Evolutionary conservation across 148 eudicot genomes (phyloP).

Genomic region (Rhododendron mucronatum): DNA sequence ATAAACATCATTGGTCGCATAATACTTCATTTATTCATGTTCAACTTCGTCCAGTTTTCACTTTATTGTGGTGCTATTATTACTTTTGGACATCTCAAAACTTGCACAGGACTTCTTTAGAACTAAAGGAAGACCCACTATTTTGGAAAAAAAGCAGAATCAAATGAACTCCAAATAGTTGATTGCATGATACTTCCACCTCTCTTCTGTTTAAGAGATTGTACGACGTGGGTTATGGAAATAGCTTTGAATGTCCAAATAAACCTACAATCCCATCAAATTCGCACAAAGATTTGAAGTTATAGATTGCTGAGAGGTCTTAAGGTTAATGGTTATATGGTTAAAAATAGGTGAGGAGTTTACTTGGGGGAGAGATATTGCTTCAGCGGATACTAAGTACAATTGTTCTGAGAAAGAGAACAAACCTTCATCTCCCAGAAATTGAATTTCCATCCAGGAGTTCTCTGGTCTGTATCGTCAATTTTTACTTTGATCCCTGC

Average conservation of each 20-base stretch:
- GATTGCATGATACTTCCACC: too few species aligned
- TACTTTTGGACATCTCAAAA: neutral
- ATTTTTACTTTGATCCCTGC: slow-evolving; percentile 80
- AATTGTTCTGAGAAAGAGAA: neutral
- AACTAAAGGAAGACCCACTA: neutral
- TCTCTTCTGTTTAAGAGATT: neutral
- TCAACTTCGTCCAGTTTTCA: neutral
- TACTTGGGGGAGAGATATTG: neutral
- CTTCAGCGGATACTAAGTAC: neutral
- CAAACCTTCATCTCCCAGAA: slow-evolving; percentile 99
- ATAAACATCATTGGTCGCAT: neutral
- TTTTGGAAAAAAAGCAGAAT: neutral
- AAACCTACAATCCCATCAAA: neutral
- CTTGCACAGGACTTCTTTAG: neutral
- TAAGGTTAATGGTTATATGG: neutral
- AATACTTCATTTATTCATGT: neutral
- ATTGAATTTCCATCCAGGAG: slow-evolving; percentile 99
- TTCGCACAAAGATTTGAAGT: neutral
- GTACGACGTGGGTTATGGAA: neutral
- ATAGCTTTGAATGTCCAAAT: neutral
- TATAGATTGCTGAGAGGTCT: neutral
- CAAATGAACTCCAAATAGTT: neutral
- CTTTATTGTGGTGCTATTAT: neutral
- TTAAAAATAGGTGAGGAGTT: neutral
- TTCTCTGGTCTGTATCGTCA: slow-evolving; percentile 91